These are phyloP conservation scores for Yarrowia phangngaensis DNA, from an alignment of 805 yeast genomes.

Conservation along the genomic window DNA sequence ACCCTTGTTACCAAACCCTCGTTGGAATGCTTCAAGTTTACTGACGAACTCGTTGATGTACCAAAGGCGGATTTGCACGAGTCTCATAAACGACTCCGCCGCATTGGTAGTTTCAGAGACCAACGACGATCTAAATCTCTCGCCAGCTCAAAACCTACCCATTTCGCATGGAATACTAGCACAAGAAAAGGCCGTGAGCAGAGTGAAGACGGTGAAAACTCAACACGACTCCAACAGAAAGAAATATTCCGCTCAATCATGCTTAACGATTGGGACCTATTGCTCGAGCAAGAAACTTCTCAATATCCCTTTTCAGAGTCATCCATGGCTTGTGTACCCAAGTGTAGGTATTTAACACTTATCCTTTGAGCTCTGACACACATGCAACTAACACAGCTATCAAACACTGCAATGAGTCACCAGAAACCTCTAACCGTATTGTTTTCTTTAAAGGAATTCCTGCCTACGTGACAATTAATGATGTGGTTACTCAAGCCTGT, in stretches of 20 bases:
- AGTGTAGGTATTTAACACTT: not conserved
- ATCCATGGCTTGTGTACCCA: conserved; percentile 21
- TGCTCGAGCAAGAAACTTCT: conserved; percentile 4
- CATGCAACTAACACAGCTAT: conserved; percentile 8
- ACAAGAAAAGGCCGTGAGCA: no score
- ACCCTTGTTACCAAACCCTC: no score
- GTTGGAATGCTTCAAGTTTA: no score
- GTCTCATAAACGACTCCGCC: no score
- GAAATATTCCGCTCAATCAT: conserved; percentile 15
- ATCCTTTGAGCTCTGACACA: not conserved
- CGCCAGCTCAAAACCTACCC: no score
- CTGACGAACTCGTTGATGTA: no score
- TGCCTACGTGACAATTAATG: conserved; percentile 6
- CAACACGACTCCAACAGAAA: no score
- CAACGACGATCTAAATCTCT: no score
- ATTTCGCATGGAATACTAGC: no score
- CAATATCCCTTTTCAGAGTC: conserved; percentile 8
- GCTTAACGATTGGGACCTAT: conserved; percentile 15
- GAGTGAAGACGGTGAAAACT: no score
- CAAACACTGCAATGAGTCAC: conserved; percentile 18
- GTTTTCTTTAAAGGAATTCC: conserved; percentile 21
- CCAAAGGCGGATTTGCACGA: no score
- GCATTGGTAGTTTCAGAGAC: no score
- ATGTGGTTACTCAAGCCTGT: conserved; percentile 18
- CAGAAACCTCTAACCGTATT: conserved; percentile 20